Percentiles rank a stretch among this genome's conserved stretches.
phyloP scores from a whole-genome alignment of 352 stramenopile genomes.

The Blastocystis sp. region DNA sequence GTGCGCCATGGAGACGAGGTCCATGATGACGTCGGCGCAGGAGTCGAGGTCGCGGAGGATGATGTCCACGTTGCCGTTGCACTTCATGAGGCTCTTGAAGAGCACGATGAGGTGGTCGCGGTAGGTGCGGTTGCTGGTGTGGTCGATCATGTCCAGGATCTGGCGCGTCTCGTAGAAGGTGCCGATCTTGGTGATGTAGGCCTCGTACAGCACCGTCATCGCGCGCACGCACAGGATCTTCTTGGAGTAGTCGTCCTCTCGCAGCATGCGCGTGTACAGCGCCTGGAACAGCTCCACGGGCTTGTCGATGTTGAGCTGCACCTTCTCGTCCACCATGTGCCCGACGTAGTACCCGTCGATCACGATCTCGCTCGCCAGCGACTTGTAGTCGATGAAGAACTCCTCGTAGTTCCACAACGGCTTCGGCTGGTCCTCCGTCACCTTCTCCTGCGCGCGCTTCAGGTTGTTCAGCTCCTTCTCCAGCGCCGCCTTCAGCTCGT shows the following conservation, averaged over 20 bases:
- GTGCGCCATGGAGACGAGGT: slow-evolving; percentile 71
- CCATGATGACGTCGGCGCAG: slow-evolving; percentile 69
- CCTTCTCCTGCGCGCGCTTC: slow-evolving; percentile 72
- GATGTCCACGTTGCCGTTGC: slow-evolving; percentile 60
- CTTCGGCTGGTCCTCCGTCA: slow-evolving; percentile 75
- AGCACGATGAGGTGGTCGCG: slow-evolving; percentile 69
- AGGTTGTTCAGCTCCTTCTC: slow-evolving; percentile 80
- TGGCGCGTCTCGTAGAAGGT: slow-evolving; percentile 74
- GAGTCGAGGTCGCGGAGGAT: slow-evolving; percentile 53
- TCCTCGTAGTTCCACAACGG: slow-evolving; percentile 92
- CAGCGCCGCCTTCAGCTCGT: slow-evolving; percentile 83
- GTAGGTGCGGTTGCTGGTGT: slow-evolving; percentile 50
- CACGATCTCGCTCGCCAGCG: slow-evolving; percentile 80
- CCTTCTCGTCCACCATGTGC: slow-evolving; percentile 75
- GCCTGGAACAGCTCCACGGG: slow-evolving; percentile 75
- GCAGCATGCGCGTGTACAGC: slow-evolving; percentile 76
- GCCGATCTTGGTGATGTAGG: slow-evolving; percentile 74
- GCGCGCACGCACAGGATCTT: slow-evolving; percentile 75
- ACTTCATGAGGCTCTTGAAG: slow-evolving; percentile 63
- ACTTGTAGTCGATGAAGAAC: slow-evolving; percentile 86
- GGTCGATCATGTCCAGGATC: slow-evolving; percentile 62
- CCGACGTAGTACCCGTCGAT: slow-evolving; percentile 86
- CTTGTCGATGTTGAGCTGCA: slow-evolving; percentile 67
- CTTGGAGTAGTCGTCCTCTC: slow-evolving; percentile 74
- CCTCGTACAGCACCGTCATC: slow-evolving; percentile 75